Evolutionary conservation across 2,329 filamentous ascomycete genomes (phyloP).

Genomic region (Pseudogymnoascus sp.): DNA sequence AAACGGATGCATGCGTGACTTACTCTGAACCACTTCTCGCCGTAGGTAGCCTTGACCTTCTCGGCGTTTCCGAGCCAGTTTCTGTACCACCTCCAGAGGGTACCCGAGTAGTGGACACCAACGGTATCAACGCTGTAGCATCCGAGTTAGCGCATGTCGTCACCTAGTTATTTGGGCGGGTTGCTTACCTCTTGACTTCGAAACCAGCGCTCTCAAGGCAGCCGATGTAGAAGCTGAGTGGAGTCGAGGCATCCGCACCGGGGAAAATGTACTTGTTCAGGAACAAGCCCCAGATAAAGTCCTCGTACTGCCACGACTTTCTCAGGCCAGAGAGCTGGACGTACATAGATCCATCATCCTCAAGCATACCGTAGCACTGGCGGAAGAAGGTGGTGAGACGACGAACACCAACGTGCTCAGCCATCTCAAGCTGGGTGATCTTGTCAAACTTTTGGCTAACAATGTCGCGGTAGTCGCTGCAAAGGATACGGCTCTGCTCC

Average conservation of each 20-base stretch:
- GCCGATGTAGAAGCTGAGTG: slow-evolving; percentile 61
- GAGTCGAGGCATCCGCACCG: slow-evolving; percentile 64
- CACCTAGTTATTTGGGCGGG: slow-evolving; percentile 21
- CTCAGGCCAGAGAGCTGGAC: slow-evolving; percentile 64
- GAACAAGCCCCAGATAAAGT: slow-evolving; percentile 67
- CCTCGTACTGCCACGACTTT: slow-evolving; percentile 67
- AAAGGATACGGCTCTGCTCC: slow-evolving; percentile 58
- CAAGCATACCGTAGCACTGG: slow-evolving; percentile 64
- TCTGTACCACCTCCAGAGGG: slow-evolving; percentile 66
- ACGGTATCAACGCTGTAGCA: slow-evolving; percentile 18
- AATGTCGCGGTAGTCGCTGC: slow-evolving; percentile 65
- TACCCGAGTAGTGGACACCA: slow-evolving; percentile 56
- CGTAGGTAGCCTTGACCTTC: slow-evolving; percentile 65
- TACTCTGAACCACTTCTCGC: slow-evolving; percentile 61
- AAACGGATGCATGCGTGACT: slow-evolving; percentile 27
- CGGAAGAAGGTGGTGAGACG: slow-evolving; percentile 56
- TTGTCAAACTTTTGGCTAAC: slow-evolving; percentile 58
- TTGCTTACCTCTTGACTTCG: slow-evolving; percentile 50
- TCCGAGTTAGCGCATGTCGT: background rate
- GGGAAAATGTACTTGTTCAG: slow-evolving; percentile 75
- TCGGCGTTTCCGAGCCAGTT: slow-evolving; percentile 68
- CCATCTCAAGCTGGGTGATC: slow-evolving; percentile 69
- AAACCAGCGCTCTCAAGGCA: slow-evolving; percentile 62
- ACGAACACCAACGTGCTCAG: slow-evolving; percentile 66
- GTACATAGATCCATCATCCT: slow-evolving; percentile 66